Evolutionary conservation across 225 moss, liverwort and hornwort species (phyloP), one percentile per base, ranked within the genome.

Genomic region (Marchantia paleacea): DNA sequence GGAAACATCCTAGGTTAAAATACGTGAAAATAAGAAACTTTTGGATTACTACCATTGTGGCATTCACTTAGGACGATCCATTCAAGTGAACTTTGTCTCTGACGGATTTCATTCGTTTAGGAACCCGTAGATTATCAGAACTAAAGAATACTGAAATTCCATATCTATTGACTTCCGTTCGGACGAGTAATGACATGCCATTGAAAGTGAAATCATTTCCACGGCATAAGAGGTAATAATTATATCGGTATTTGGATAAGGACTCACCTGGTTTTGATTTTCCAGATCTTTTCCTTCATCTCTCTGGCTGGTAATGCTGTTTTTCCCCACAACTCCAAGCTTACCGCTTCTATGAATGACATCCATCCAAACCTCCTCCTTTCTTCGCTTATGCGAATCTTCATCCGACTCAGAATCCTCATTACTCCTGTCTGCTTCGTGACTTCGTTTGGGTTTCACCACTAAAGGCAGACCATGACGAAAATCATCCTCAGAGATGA

Each of bases 351-450:
- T 84, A 48, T 84, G 91, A 13, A 96, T 92, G 12, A 90, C 83
- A 78, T 85, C 79, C 90, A 92, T 91, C 96, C 96, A 94, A 78
- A 91, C 90, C 26, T 89, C 82, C 50, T 53, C 76, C 84, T 84
- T 84, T 22, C 72, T 79, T 25, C 79, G 87, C 77, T 89, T 88
- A n/a, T 39, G 51, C 30, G 86, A 75, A 67, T 53, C 64, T 52
- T 69, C 85, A 75, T 81, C 84, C 52, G 82, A 55, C 60, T 78
- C 78, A 50, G 54, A 74, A 19, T 67, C 76, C 50, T 81, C 81
- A 9, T 54, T 60, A 48, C 53, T 68, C 10, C 24, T 28, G 50
- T 69, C 75, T 50, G 66, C 50, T 51, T 62, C 78, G 22, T 12
- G 31, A 22, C 13, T 67, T 49, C 73, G 22, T 67, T 64, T 54